Percentiles rank a stretch among this genome's conserved stretches.
These are phyloP conservation scores for Penicillium sp. DNA, from an alignment of 2,329 filamentous ascomycete genomes.

Conservation along the genomic window DNA sequence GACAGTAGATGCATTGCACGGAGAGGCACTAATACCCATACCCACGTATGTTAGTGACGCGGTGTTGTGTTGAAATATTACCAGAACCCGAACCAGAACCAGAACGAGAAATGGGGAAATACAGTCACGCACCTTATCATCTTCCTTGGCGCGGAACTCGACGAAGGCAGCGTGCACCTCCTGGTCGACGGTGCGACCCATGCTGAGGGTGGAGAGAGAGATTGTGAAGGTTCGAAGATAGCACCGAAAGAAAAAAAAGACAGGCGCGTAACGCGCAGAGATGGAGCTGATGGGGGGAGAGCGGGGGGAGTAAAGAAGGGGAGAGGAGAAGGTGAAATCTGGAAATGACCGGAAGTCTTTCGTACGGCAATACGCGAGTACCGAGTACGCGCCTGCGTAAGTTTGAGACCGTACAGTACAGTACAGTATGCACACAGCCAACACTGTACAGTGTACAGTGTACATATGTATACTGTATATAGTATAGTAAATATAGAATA, in stretches of 20 bases:
- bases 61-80: slow-evolving; percentile 44
- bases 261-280: slow-evolving; percentile 23
- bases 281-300: not conserved
- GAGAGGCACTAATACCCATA: slow-evolving; percentile 55
- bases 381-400: not conserved
- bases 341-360: not conserved
- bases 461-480: not conserved
- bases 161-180: slow-evolving; percentile 58
- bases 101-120: not conserved
- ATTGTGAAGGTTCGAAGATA: not conserved
- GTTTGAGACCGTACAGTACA: slow-evolving; percentile 3
- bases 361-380: not conserved
- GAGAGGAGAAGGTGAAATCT: slow-evolving; percentile 1
- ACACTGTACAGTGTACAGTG: too few relatives aligned
- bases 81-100: slow-evolving; percentile 36
- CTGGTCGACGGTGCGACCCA: slow-evolving; percentile 58
- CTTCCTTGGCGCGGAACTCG: slow-evolving; percentile 59
- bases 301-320: slow-evolving; percentile 11
- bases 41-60: slow-evolving; percentile 45
- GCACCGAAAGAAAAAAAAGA: not conserved
- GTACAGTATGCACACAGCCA: not conserved
- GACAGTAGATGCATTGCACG: slow-evolving; percentile 58
- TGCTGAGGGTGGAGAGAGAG: slow-evolving; percentile 37
- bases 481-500: not conserved
- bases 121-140: slow-evolving; percentile 51